Evolutionary conservation across 768 basidiomycete species (phyloP), one percentile per base, ranked within the genome.

Genomic region (Termitomyces titanicus): DNA sequence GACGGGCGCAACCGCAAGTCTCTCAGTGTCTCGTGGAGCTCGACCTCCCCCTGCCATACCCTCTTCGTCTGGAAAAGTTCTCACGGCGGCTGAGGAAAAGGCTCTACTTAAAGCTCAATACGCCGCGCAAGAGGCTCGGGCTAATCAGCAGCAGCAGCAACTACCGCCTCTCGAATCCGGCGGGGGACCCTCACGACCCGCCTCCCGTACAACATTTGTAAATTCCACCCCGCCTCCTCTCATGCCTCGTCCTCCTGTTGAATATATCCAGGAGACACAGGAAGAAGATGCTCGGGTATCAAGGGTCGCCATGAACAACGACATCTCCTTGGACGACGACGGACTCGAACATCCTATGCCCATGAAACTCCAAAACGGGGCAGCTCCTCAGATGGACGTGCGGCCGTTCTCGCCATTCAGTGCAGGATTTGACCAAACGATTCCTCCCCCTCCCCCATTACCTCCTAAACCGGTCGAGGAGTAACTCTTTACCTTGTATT

Each of bases 61-160:
- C 7, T 57, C 64, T 13, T 52, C 64, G 17, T 57, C 70, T 1
- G 59, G 62, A 43, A 54, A 68, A 34, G 54, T 77, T 0, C 69
- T 91, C 49, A 85, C 85, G 2, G 90, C 91, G 3, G 84, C 82
- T 0, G 89, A 92, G 62, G 91, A 93, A 70, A 92, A 93, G 72
- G 88, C 86, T 20, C 67, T 81, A 54, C 67, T 92, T 11, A 75
- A 72, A 35, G 85, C 86, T 5, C 79, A 77, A 66, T 89, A 81
- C 59, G 88, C 81, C 25, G 79, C 77, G 1, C 80, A 84, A 60
- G 81, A 87, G 33, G 59, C 65, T 6, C 58, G 51, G 20, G 54
- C 47, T 18, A 47, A 61, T 8, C 50, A 59, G 11, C 65, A 65
- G 31, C 69, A 58, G 17, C 63, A 65, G 35, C 68, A 55, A 13